Evolutionary conservation across 768 basidiomycete species (phyloP), one percentile per base, ranked within the genome.

Genomic region (Boletus subparvulus): DNA sequence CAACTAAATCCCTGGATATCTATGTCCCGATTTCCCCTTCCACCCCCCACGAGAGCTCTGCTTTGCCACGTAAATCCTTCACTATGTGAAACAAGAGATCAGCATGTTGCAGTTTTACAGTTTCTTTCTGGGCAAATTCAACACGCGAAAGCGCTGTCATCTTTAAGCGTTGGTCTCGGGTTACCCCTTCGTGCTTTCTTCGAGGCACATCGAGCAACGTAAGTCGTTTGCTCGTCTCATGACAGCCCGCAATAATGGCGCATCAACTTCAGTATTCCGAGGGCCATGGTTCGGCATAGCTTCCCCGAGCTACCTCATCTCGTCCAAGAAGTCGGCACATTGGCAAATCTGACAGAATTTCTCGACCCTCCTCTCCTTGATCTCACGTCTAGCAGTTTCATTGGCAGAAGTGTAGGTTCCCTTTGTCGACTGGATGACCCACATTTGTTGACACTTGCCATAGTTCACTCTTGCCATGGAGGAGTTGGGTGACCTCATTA

Each of bases 401-500:
- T 72, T 24, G 70, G 72, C 16, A 64, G 63, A 67, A 72, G 58
- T 11, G 70, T 72, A 50, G 10, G 68, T 57, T 41, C 1, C 19
- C 40, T 61, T 14, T 19, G 7, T 53, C 3, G 11, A 14, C 13
- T 36, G 11, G 21, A 43, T 14, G 4, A 14, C n/a, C 13, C 24
- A 21, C n/a, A 3, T 45, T 40, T 37, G 12, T 50, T 64, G 46
- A 65, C 50, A 13, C 21, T 9, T 19, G 9, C 11, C 12, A 4
- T 42, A 73, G 71, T 54, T 72, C 40, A 48, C 63, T 26, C 64
- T 74, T 40, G 65, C 72, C 36, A 56, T 72, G 17, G 66, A 70
- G 39, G 72, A 73, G 59, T 47, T 72, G 42, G 61, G 52, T 35
- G 60, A 60, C 54, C 61, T 63, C 36, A 51, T 56, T 21, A 55